phyloP scores from a whole-genome alignment of 1,139 yeast genomes.

The Protomyces arabidopsidicola region DNA sequence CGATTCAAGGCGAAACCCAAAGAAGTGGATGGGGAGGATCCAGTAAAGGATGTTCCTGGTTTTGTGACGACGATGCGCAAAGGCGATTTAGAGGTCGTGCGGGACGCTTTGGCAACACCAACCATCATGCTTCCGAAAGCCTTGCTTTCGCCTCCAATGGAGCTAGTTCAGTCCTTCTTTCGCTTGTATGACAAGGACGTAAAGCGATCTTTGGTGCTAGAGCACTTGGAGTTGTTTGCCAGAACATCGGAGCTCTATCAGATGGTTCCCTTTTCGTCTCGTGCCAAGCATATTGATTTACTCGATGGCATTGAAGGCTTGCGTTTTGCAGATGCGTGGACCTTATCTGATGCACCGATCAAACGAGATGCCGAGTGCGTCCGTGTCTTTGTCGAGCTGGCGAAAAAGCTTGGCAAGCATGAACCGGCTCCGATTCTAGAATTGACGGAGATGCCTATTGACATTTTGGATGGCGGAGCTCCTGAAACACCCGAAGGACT shows the following conservation, averaged over 20 bases:
- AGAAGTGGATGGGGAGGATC: constrained; percentile 24
- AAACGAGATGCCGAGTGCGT: constrained; percentile 36
- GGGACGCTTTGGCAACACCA: constrained; percentile 48
- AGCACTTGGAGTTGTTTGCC: constrained; percentile 48
- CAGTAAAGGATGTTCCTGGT: constrained; percentile 42
- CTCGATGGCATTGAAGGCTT: constrained; percentile 44
- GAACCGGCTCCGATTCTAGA: constrained; percentile 31
- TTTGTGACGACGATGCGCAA: constrained; percentile 54
- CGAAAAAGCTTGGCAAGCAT: constrained; percentile 31
- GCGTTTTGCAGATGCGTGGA: constrained; percentile 52
- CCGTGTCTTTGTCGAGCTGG: constrained; percentile 29
- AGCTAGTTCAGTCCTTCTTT: constrained; percentile 53
- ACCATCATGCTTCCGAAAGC: constrained; percentile 52
- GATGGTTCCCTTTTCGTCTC: constrained; percentile 47
- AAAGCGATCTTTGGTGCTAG: constrained; percentile 46
- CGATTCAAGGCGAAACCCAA: constrained; percentile 48
- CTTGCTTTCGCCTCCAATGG: constrained; percentile 65
- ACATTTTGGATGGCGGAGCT: constrained; percentile 37
- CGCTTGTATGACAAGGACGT: constrained; percentile 52
- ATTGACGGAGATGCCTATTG: constrained; percentile 30
- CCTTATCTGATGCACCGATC: constrained; percentile 47
- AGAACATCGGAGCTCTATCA: constrained; percentile 40
- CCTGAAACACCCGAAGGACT: constrained; percentile 38
- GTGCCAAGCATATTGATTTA: constrained; percentile 45
- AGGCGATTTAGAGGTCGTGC: constrained; percentile 47